These are phyloP conservation scores for Thelonectria olida DNA, from an alignment of 2,329 filamentous ascomycete species.

Conservation along the genomic window DNA sequence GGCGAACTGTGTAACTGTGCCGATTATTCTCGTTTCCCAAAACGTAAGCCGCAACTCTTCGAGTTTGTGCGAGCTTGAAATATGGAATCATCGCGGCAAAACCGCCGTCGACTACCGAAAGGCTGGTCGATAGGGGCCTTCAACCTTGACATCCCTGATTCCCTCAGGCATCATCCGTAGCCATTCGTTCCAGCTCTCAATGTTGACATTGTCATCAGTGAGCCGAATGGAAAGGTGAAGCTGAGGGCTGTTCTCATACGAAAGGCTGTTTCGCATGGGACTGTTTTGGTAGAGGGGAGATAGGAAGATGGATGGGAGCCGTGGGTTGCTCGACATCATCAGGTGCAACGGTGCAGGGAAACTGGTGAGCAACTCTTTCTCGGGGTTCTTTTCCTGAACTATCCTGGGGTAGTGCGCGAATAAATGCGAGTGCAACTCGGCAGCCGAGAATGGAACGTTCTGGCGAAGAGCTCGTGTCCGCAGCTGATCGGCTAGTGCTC, in stretches of 20 bases:
- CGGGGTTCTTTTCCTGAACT: slow-evolving; percentile 58
- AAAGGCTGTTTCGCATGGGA: slow-evolving; percentile 49
- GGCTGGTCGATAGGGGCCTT: slow-evolving; percentile 55
- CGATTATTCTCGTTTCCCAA: neutral
- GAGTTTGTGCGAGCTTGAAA: neutral
- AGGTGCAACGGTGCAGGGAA: slow-evolving; percentile 65
- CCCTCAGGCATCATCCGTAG: slow-evolving; percentile 66
- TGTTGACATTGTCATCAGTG: slow-evolving; percentile 59
- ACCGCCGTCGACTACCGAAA: slow-evolving; percentile 29
- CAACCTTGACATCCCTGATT: slow-evolving; percentile 64
- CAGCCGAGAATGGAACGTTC: slow-evolving; percentile 56
- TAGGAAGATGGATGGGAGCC: slow-evolving; percentile 65
- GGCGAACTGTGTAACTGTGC: no score
- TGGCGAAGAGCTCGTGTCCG: slow-evolving; percentile 56
- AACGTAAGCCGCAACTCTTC: neutral
- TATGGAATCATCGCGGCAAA: neutral
- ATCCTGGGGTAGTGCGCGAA: slow-evolving; percentile 62
- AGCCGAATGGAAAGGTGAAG: slow-evolving; percentile 61
- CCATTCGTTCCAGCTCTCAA: slow-evolving; percentile 67
- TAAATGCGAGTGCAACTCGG: slow-evolving; percentile 63
- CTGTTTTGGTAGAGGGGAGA: slow-evolving; percentile 58
- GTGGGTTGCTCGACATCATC: slow-evolving; percentile 63
- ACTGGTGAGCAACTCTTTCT: slow-evolving; percentile 57
- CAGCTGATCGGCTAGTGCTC: slow-evolving; percentile 59
- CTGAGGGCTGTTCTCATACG: slow-evolving; percentile 56